phyloP scores from a whole-genome alignment of 2,329 filamentous ascomycete species.

The Xylariaceae sp. region DNA sequence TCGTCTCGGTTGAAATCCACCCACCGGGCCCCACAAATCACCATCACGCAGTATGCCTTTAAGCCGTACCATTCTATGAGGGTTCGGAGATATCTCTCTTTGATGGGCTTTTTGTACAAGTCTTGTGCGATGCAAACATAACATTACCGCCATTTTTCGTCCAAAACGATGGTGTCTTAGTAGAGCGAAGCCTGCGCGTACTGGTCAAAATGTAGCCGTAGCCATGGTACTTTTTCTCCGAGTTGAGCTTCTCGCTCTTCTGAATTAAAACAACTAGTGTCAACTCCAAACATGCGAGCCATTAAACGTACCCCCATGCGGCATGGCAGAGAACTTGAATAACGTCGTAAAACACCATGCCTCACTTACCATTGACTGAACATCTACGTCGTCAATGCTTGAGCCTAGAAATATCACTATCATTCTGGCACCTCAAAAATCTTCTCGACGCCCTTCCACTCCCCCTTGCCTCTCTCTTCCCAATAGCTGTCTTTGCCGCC shows the following conservation, averaged over 20 bases:
- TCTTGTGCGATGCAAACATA: too few relatives aligned
- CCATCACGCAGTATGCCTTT: not conserved
- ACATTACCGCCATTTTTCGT: not conserved
- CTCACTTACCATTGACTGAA: not conserved
- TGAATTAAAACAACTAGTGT: not conserved
- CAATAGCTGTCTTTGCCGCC: constrained; percentile 88
- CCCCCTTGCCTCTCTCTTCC: constrained; percentile 70
- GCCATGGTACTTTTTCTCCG: too few relatives aligned
- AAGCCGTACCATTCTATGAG: constrained; percentile 18
- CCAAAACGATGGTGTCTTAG: not conserved
- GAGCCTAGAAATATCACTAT: not conserved
- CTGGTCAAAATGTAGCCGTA: too few relatives aligned
- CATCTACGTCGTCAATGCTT: not conserved
- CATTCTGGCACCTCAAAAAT: constrained; percentile 36
- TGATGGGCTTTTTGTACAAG: too few relatives aligned
- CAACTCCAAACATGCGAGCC: not conserved
- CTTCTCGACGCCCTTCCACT: constrained; percentile 40
- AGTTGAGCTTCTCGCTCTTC: constrained; percentile 2
- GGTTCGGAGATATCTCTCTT: too few relatives aligned
- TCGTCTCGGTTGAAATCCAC: constrained; percentile 11
- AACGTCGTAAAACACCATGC: not conserved
- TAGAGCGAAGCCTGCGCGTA: not conserved
- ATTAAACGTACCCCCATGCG: not conserved
- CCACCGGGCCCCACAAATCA: constrained; percentile 8
- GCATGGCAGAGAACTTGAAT: not conserved